Percentiles rank a stretch among this genome's conserved stretches.
Conservation (phyloP, 176 grass and related monocot genomes). For the Leersia perrieri region DNA sequence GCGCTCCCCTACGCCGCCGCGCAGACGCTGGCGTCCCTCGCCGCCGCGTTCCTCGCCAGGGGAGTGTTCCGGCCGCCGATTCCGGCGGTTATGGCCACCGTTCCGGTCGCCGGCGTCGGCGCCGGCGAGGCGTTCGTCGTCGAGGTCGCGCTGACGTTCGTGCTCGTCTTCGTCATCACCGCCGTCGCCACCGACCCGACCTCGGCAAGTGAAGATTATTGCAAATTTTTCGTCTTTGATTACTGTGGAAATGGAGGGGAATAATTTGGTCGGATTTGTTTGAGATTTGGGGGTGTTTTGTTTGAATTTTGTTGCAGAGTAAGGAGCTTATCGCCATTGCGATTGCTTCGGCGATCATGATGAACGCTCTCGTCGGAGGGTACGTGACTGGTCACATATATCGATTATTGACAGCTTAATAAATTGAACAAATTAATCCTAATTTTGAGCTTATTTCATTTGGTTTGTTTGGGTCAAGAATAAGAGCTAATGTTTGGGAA, state of each 20-base stretch:
- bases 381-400: no score
- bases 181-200: slow-evolving; percentile 47
- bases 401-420: no score
- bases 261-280: no score
- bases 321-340: slow-evolving; percentile 29
- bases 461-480: not conserved
- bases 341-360: slow-evolving; percentile 33
- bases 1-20: slow-evolving; percentile 41
- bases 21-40: slow-evolving; percentile 34
- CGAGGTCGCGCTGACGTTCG: slow-evolving; percentile 53
- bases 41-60: slow-evolving; percentile 41
- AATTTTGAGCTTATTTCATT: not conserved
- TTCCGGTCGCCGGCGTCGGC: slow-evolving; percentile 33
- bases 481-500: not conserved
- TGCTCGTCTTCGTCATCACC: slow-evolving; percentile 60
- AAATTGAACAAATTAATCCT: no score
- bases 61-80: slow-evolving; percentile 29
- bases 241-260: not conserved
- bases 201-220: slow-evolving; percentile 9
- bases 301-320: slow-evolving; percentile 7
- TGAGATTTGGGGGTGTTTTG: not conserved
- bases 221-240: no score
- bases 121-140: slow-evolving; percentile 48
- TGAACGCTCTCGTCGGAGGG: slow-evolving; percentile 44
- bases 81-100: slow-evolving; percentile 43